Evolutionary conservation across 202 grass and related monocot species (phyloP), one percentile per base, ranked within the genome.

Genomic region (Hordeum pubiflorum): DNA sequence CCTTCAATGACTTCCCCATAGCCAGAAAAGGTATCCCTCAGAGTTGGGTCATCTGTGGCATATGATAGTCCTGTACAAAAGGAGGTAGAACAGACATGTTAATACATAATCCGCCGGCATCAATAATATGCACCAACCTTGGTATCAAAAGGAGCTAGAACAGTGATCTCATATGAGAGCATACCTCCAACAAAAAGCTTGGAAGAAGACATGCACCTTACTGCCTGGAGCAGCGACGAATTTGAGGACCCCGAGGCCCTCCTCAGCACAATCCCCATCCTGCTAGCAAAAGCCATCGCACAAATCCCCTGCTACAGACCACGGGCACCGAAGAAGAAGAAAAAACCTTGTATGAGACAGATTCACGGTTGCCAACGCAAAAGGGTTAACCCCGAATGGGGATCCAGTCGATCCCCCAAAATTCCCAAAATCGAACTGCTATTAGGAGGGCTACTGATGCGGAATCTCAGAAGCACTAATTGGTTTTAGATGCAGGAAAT

Each of bases 181-280:
- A 83, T 74, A 98, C 95, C 90, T 83, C 80, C 92, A 56, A 94
- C 29, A 55, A 89, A 94, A 41, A 94, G 40, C 83, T 98, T 98
- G 3, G 95, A 98, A 70, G 94, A 97, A 52, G 90, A 94, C 92
- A 94, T 94, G 90, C 88, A 98, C 79, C 95, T 74, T 54, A 94
- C 78, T 66, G 84, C 75, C 86, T 93, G 90, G 80, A 89, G 81
- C 13, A 94, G 63, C 10, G 88, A 92, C 24, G 70, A 65, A 82
- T 57, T 88, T 12, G 88, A 84, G 78, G 74, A 63, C 38, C 38
- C 38, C 0, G 80, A 84, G 57, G 63, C 63, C 86, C 83, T 88
- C 59, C 87, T 93, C 17, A 94, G 46, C 13, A 66, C 79, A n/a
- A 63, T 89, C 39, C 88, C 86, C 75, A 91, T 40, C 81, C 84